Conservation (phyloP, 1,284 basidiomycete species). For the Cutaneotrichosporon cyanovorans region DNA sequence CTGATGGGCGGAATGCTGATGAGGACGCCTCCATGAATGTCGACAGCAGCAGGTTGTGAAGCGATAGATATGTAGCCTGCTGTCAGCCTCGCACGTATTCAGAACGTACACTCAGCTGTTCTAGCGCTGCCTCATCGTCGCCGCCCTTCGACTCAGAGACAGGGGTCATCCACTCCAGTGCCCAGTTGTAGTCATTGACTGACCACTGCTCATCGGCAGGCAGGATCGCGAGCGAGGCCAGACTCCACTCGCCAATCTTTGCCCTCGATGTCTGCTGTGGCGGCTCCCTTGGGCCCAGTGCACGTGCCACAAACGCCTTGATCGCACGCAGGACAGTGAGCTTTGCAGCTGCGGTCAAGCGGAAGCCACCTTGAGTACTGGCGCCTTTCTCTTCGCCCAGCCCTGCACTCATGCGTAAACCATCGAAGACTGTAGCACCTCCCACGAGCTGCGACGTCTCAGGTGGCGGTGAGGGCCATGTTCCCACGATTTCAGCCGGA, state of each 20-base stretch:
- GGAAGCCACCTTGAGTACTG: conserved; percentile 29
- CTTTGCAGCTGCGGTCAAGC: conserved; percentile 28
- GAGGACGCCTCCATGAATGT: conserved; percentile 81
- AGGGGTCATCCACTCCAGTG: conserved; percentile 5
- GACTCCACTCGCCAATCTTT: conserved; percentile 5
- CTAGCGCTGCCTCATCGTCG: conserved; percentile 9
- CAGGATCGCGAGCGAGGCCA: conserved; percentile 7
- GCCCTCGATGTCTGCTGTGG: neutral
- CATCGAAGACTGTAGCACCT: conserved; percentile 37
- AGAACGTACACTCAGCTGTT: conserved; percentile 22
- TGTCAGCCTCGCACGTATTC: conserved; percentile 4
- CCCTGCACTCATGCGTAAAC: conserved; percentile 38
- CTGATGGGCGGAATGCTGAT: conserved; percentile 59
- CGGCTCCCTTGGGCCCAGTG: conserved; percentile 8
- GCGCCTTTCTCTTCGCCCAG: conserved; percentile 39
- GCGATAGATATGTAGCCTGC: conserved; percentile 46
- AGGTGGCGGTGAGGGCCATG: conserved; percentile 52
- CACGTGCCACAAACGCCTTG: conserved; percentile 30
- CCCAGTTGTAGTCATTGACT: conserved; percentile 6
- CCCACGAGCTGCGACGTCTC: neutral
- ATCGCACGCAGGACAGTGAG: conserved; percentile 37
- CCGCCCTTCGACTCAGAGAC: neutral
- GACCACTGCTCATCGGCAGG: conserved; percentile 11
- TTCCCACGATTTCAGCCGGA: conserved; percentile 60
- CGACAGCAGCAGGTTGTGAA: conserved; percentile 68